Percentiles rank a stretch among this genome's conserved stretches.
phyloP scores from a whole-genome alignment of 345 rosid species.

The Erysimum cheiranthoides region DNA sequence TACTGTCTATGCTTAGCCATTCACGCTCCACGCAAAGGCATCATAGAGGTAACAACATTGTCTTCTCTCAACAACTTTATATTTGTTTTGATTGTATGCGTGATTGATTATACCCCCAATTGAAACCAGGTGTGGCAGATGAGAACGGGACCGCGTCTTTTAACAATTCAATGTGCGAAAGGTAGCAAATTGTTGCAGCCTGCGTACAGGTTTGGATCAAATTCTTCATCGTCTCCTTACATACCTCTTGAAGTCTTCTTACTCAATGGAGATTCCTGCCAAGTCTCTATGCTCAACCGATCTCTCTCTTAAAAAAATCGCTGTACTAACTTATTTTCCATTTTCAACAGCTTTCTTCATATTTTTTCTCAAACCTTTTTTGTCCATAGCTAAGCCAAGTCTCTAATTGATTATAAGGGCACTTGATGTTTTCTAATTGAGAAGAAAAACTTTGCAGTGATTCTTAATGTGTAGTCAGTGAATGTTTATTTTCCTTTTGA shows the following conservation, averaged over 20 bases:
- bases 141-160: conserved; percentile 91
- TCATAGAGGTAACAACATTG: conserved; percentile 65
- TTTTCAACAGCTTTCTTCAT: not conserved
- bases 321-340: not conserved
- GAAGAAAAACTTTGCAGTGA: not conserved
- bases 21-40: conserved; percentile 97
- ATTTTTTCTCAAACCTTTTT: not conserved
- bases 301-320: conserved; percentile 51
- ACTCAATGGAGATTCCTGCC: conserved; percentile 91
- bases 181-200: conserved; percentile 90
- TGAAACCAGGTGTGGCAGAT: conserved; percentile 93
- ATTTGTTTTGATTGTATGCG: not conserved
- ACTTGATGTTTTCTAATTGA: conserved; percentile 1
- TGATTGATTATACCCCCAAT: not conserved
- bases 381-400: conserved; percentile 37
- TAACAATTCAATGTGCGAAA: conserved; percentile 70
- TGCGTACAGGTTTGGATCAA: conserved; percentile 79
- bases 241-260: conserved; percentile 83
- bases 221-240: conserved; percentile 68
- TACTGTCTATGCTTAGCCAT: conserved; percentile 94
- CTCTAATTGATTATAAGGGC: conserved; percentile 22
- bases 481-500: not conserved
- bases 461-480: not conserved
- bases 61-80: not conserved
- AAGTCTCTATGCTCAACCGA: conserved; percentile 72